Conservation (phyloP, 2,329 filamentous ascomycete species). For the Teratosphaeria zuluensis region DNA sequence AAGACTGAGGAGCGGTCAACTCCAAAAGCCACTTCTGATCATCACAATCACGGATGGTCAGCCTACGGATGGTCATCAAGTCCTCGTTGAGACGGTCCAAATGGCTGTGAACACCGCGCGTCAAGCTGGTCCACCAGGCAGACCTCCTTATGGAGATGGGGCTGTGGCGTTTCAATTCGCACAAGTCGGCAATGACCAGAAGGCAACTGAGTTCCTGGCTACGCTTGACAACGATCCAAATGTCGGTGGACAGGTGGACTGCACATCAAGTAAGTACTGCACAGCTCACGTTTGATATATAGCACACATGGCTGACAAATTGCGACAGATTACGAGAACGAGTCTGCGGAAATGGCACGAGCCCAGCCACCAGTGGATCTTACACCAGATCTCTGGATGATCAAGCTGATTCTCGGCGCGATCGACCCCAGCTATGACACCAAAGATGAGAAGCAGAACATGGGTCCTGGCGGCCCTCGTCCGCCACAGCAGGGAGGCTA, state of each 20-base stretch:
- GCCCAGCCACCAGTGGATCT: slow-evolving; percentile 53
- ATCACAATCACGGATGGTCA: slow-evolving; percentile 59
- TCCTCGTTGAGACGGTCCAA: slow-evolving; percentile 49
- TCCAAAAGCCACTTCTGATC: slow-evolving; percentile 55
- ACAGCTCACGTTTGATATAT: neutral
- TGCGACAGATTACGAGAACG: slow-evolving; percentile 52
- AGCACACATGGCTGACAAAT: slow-evolving; percentile 10
- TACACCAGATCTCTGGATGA: slow-evolving; percentile 56
- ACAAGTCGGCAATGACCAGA: slow-evolving; percentile 58
- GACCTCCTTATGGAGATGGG: slow-evolving; percentile 41
- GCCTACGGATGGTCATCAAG: slow-evolving; percentile 50
- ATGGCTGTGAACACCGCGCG: slow-evolving; percentile 44
- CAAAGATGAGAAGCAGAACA: slow-evolving; percentile 49
- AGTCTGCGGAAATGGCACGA: slow-evolving; percentile 56
- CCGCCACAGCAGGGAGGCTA: slow-evolving; percentile 22
- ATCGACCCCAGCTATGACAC: slow-evolving; percentile 57
- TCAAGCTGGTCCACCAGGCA: slow-evolving; percentile 11
- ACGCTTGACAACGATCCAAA: slow-evolving; percentile 55
- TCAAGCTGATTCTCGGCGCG: slow-evolving; percentile 58
- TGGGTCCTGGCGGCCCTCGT: slow-evolving; percentile 19
- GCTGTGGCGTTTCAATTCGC: slow-evolving; percentile 60
- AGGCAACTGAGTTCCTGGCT: slow-evolving; percentile 53
- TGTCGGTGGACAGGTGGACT: slow-evolving; percentile 55
- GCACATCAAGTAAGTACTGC: slow-evolving; percentile 52
- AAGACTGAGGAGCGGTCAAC: slow-evolving; percentile 41